Evolutionary conservation across 192 early-diverging fungal genomes (phyloP).

Genomic region (Coemansia sp.): DNA sequence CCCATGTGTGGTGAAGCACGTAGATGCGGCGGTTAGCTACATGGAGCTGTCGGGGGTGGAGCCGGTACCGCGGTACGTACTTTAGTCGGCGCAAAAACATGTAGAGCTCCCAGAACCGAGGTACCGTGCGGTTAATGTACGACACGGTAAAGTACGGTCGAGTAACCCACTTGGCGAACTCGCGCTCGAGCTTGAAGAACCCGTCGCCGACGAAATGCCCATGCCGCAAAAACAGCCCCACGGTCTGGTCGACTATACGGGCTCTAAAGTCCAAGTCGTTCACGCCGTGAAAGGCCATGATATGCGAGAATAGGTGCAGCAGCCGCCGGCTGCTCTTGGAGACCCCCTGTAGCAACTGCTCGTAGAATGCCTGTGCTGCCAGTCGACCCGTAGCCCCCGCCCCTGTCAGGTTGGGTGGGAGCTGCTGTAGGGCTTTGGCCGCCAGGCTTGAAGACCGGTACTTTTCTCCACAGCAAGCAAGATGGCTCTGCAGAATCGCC

Average conservation of each 20-base stretch:
- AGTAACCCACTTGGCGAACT: slow-evolving; percentile 15
- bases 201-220: slow-evolving; percentile 22
- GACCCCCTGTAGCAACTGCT: slow-evolving; percentile 12
- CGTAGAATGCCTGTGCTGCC: slow-evolving; percentile 23
- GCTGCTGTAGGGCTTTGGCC: slow-evolving; percentile 12
- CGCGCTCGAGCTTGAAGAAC: slow-evolving; percentile 33
- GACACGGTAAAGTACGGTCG: slow-evolving; percentile 13
- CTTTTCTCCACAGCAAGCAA: slow-evolving; percentile 4
- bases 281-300: slow-evolving; percentile 23
- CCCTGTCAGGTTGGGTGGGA: slow-evolving; percentile 10
- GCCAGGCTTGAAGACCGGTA: slow-evolving; percentile 7
- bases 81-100: slow-evolving; percentile 33
- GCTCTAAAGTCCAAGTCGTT: slow-evolving; percentile 7
- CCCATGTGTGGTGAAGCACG: slow-evolving; percentile 10
- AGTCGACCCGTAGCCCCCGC: background rate
- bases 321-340: background rate
- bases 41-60: slow-evolving; percentile 20
- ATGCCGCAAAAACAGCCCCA: slow-evolving; percentile 13
- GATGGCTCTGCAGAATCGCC: slow-evolving; percentile 13
- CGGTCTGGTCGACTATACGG: slow-evolving; percentile 12
- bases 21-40: background rate
- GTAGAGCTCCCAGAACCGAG: slow-evolving; percentile 40
- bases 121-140: slow-evolving; percentile 11
- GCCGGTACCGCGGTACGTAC: slow-evolving; percentile 22
- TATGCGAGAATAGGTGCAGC: slow-evolving; percentile 21